phyloP scores from a whole-genome alignment of 2,329 filamentous ascomycete genomes.

The Fusarium neocosmosporiellum region DNA sequence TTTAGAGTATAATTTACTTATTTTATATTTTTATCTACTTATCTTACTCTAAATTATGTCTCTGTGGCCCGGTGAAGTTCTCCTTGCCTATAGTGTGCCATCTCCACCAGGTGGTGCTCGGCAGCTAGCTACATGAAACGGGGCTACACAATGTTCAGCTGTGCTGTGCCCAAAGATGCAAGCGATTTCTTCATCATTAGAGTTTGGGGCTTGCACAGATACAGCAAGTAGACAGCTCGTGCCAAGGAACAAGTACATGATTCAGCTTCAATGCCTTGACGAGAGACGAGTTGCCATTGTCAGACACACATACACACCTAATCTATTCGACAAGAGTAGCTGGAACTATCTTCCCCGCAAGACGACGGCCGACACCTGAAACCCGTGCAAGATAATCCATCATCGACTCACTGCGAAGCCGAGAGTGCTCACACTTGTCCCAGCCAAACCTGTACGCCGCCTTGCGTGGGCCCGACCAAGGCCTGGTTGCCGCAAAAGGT shows the following conservation, averaged over 20 bases:
- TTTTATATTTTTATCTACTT: no score
- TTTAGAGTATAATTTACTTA: no score
- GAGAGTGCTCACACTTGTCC: neutral
- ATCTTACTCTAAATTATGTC: no score
- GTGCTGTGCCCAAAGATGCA: neutral
- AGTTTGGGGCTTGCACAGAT: neutral
- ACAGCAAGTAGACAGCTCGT: neutral
- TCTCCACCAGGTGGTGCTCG: neutral
- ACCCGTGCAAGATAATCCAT: slow-evolving; percentile 9
- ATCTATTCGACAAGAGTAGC: slow-evolving; percentile 20
- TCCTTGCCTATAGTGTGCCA: no score
- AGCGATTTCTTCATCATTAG: neutral
- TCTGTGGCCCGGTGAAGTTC: no score
- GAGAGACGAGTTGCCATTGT: neutral
- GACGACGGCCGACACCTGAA: neutral
- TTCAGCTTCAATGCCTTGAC: neutral
- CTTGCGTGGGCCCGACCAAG: slow-evolving; percentile 33
- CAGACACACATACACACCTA: neutral
- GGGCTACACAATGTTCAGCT: neutral
- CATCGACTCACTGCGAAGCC: slow-evolving; percentile 5
- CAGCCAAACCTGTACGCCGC: slow-evolving; percentile 18
- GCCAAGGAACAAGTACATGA: neutral
- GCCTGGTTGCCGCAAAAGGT: neutral
- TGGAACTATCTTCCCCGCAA: slow-evolving; percentile 18
- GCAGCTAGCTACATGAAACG: neutral